Percentiles rank a stretch among this genome's conserved stretches.
These are phyloP conservation scores for Jamesozyma lodderae DNA, from an alignment of 805 yeast species.

Conservation along the genomic window DNA sequence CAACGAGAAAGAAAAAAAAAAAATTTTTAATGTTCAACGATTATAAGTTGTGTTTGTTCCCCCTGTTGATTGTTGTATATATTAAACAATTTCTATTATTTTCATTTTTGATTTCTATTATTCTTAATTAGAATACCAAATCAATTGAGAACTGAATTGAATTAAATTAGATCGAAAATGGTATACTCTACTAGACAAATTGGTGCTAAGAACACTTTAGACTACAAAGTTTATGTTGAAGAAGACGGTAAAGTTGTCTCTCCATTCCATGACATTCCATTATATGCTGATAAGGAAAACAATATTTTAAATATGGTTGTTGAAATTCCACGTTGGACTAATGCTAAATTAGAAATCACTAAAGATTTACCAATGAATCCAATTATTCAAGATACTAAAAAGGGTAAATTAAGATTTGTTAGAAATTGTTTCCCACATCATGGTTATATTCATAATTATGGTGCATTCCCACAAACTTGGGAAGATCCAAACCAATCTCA, in stretches of 20 bases:
- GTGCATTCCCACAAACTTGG: conserved; percentile 96
- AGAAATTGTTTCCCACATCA: conserved; percentile 98
- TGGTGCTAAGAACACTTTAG: conserved; percentile 93
- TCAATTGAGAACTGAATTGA: too few species aligned
- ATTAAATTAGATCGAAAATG: conserved; percentile 45
- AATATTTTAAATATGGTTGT: conserved; percentile 84
- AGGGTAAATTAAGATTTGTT: conserved; percentile 91
- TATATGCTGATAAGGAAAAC: conserved; percentile 89
- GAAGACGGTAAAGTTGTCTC: conserved; percentile 90
- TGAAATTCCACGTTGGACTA: conserved; percentile 98
- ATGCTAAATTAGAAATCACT: conserved; percentile 91
- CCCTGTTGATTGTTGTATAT: too few species aligned
- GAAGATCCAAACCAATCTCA: conserved; percentile 59
- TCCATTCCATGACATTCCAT: conserved; percentile 89
- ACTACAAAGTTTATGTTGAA: conserved; percentile 85
- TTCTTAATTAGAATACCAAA: too few species aligned
- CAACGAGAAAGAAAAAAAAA: too few species aligned
- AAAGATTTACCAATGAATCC: conserved; percentile 83
- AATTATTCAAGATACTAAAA: conserved; percentile 93
- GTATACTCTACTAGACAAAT: conserved; percentile 82
- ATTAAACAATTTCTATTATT: too few species aligned
- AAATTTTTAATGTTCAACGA: too few species aligned
- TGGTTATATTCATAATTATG: conserved; percentile 97
- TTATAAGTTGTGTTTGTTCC: too few species aligned
- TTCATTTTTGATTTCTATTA: too few species aligned